A percentile compares a stretch with the other conserved stretches of the same genome.
Conservation (phyloP, 805 yeast genomes). For the Nakazawaea peltata region DNA sequence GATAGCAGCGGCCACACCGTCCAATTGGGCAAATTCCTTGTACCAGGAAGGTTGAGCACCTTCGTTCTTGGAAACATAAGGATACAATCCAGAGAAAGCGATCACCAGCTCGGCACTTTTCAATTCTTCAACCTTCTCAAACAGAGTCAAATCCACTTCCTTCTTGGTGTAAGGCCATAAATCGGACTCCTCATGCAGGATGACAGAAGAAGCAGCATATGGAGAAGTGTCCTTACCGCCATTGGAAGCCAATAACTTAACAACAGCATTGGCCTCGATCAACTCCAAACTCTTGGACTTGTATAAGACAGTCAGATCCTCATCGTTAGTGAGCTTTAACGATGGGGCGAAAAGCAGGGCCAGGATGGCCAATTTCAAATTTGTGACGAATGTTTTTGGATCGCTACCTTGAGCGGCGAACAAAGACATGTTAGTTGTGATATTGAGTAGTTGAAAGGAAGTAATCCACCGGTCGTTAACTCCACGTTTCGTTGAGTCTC, state of each 20-base stretch:
- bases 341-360: conserved; percentile 22
- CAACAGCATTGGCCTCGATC: conserved; percentile 61
- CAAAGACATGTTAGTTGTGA: conserved; percentile 14
- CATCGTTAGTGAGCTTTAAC: conserved; percentile 17
- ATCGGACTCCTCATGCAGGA: conserved; percentile 35
- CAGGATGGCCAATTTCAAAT: conserved; percentile 38
- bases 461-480: no score
- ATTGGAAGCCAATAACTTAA: conserved; percentile 50
- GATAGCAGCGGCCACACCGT: conserved; percentile 37
- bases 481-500: no score
- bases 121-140: conserved; percentile 9
- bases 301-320: conserved; percentile 13
- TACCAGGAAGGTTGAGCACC: conserved; percentile 28
- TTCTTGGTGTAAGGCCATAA: conserved; percentile 31
- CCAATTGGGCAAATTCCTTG: conserved; percentile 26
- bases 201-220: conserved; percentile 26
- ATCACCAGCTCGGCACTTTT: conserved; percentile 47
- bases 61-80: conserved; percentile 20
- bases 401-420: conserved; percentile 22
- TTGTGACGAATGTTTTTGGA: conserved; percentile 25
- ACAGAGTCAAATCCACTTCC: conserved; percentile 13
- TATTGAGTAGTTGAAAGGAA: not conserved
- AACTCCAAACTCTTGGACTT: conserved; percentile 37
- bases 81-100: conserved; percentile 50
- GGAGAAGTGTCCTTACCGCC: not conserved